Conservation (phyloP, 805 yeast genomes). For the Starmerella asiatica region DNA sequence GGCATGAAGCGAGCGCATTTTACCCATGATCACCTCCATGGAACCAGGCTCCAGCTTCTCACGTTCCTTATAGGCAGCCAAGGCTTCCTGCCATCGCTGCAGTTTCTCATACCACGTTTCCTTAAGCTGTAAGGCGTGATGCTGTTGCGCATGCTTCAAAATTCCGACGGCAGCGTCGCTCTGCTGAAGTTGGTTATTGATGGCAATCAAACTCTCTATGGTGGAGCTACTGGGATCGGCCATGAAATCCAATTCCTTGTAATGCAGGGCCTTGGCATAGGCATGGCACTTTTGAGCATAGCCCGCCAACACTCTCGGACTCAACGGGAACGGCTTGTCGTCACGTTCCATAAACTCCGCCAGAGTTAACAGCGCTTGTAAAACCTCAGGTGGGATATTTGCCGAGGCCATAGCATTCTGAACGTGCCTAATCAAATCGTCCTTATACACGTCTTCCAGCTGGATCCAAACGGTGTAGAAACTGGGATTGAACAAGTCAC, state of each 20-base stretch:
- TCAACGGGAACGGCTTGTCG: slow-evolving; percentile 83
- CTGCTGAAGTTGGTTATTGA: slow-evolving; percentile 89
- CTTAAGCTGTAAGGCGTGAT: slow-evolving; percentile 61
- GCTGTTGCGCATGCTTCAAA: slow-evolving; percentile 85
- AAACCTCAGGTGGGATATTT: slow-evolving; percentile 89
- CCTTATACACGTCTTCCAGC: slow-evolving; percentile 75
- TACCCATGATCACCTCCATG: slow-evolving; percentile 88
- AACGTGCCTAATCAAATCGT: slow-evolving; percentile 71
- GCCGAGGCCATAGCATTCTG: slow-evolving; percentile 81
- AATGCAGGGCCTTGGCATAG: slow-evolving; percentile 91
- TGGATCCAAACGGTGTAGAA: slow-evolving; percentile 95
- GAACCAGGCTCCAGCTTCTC: slow-evolving; percentile 42
- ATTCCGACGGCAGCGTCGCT: slow-evolving; percentile 97
- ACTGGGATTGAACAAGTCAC: slow-evolving; percentile 80
- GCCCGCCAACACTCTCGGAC: slow-evolving; percentile 77
- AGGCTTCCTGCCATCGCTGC: slow-evolving; percentile 97
- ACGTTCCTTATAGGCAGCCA: slow-evolving; percentile 74
- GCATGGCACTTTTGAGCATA: slow-evolving; percentile 95
- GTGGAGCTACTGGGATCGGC: slow-evolving; percentile 87
- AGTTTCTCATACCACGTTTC: slow-evolving; percentile 97
- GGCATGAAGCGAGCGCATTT: slow-evolving; percentile 95
- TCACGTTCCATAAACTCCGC: slow-evolving; percentile 98
- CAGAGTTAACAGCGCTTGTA: slow-evolving; percentile 73
- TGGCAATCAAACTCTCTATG: slow-evolving; percentile 79
- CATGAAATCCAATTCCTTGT: slow-evolving; percentile 86